phyloP scores from a whole-genome alignment of 2,329 filamentous ascomycete genomes.

The Nigrospora osmanthi region DNA sequence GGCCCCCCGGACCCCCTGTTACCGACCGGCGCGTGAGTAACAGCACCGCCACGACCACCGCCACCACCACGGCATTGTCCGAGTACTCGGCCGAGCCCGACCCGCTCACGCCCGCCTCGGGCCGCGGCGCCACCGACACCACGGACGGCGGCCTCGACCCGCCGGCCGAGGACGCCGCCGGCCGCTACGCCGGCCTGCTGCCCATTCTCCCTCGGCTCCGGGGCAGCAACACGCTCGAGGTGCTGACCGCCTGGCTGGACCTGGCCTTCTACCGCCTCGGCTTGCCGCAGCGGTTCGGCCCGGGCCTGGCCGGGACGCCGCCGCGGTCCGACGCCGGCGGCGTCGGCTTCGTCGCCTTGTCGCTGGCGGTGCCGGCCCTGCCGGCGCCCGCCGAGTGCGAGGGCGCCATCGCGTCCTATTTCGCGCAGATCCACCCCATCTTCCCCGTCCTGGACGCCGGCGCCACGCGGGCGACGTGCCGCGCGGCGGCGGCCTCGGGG shows the following conservation, averaged over 20 bases:
- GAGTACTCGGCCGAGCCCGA: background rate
- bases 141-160: slow-evolving; percentile 1
- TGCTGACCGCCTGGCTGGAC: slow-evolving; percentile 5
- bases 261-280: slow-evolving; percentile 5
- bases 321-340: background rate
- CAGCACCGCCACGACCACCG: no score
- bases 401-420: background rate
- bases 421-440: slow-evolving; percentile 2
- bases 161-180: background rate
- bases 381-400: background rate
- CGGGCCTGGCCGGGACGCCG: background rate
- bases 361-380: background rate
- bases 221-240: slow-evolving; percentile 2
- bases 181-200: slow-evolving; percentile 19
- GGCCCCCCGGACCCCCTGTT: no score
- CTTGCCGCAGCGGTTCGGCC: background rate
- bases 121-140: background rate
- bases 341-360: background rate
- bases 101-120: background rate
- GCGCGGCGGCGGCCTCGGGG: background rate
- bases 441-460: slow-evolving; percentile 3
- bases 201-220: slow-evolving; percentile 1
- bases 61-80: background rate
- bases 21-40: background rate
- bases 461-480: background rate